phyloP scores from a whole-genome alignment of 805 yeast genomes.

The Nakazawaea ernobii region DNA sequence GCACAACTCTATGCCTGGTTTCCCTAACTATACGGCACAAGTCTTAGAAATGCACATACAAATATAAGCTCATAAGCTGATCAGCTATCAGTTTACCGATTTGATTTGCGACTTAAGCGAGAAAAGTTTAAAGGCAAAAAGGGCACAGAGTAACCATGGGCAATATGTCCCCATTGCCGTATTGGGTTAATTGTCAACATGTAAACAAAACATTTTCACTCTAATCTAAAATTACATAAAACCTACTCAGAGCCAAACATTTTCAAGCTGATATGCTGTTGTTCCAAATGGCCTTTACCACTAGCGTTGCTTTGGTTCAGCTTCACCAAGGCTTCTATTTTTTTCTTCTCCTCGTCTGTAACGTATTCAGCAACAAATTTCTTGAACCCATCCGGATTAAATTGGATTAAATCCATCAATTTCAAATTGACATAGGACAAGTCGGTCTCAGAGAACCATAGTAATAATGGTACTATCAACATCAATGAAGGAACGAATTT shows the following conservation, averaged over 20 bases:
- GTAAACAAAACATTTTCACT: neutral
- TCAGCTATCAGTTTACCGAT: no score
- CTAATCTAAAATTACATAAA: neutral
- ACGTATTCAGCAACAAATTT: constrained; percentile 33
- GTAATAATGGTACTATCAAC: constrained; percentile 23
- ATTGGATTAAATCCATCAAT: constrained; percentile 38
- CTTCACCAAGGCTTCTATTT: constrained; percentile 40
- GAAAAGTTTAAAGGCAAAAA: neutral
- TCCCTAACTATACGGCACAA: no score
- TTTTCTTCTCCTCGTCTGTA: constrained; percentile 31
- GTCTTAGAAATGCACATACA: no score
- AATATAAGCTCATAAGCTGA: no score
- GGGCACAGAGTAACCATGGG: neutral
- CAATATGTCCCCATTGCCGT: neutral
- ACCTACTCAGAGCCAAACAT: constrained; percentile 29
- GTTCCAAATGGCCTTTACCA: constrained; percentile 15
- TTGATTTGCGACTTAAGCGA: neutral
- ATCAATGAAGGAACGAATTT: constrained; percentile 24
- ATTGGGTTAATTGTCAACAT: constrained; percentile 4
- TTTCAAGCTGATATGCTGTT: constrained; percentile 45
- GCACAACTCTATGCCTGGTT: no score
- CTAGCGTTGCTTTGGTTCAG: constrained; percentile 16
- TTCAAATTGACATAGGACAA: constrained; percentile 39
- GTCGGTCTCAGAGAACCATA: constrained; percentile 26
- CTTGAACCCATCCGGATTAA: constrained; percentile 45